phyloP scores from a whole-genome alignment of 2,329 filamentous ascomycete species.

The Monilinia laxa region DNA sequence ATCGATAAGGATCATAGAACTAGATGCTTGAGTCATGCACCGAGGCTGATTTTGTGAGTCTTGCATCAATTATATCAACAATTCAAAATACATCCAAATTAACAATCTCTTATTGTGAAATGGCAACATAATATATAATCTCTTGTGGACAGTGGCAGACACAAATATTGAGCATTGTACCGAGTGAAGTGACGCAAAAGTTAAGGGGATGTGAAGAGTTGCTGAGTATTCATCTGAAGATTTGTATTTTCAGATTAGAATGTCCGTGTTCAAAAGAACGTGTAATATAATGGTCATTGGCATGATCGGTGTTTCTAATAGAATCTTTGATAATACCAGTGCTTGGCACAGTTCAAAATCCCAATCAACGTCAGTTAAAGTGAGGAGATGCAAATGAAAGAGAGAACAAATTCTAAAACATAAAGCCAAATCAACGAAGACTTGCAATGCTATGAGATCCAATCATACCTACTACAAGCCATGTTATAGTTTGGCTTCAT shows the following conservation, averaged over 20 bases:
- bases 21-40: conserved; percentile 26
- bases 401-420: not conserved
- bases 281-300: not conserved
- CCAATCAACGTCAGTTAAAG: not conserved
- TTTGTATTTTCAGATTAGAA: not conserved
- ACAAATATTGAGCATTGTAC: too few relatives aligned
- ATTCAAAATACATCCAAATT: too few relatives aligned
- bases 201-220: not conserved
- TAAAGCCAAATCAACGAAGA: not conserved
- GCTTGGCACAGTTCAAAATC: too few relatives aligned
- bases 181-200: too few relatives aligned
- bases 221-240: not conserved
- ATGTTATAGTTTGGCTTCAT: not conserved
- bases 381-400: not conserved
- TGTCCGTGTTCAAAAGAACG: too few relatives aligned
- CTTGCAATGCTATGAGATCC: not conserved
- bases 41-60: too few relatives aligned
- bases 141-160: too few relatives aligned
- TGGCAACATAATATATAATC: too few relatives aligned
- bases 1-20: conserved; percentile 36
- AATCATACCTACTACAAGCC: not conserved
- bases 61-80: too few relatives aligned
- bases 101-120: too few relatives aligned
- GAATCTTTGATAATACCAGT: not conserved
- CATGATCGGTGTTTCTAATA: not conserved